Conservation (phyloP, 192 early-diverging fungal species). For the Neocallimastix lanati region DNA sequence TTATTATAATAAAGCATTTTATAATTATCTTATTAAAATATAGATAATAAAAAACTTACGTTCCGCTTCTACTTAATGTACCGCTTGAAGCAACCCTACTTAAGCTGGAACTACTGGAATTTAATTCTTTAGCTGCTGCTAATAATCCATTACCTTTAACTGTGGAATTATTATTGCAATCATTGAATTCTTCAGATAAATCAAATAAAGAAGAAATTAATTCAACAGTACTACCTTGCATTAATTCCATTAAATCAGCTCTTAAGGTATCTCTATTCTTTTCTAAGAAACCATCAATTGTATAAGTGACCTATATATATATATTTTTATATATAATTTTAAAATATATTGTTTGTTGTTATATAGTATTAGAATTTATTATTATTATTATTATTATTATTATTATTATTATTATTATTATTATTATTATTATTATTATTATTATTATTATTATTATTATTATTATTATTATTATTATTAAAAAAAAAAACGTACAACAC, state of each 20-base stretch:
- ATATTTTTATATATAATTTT: no score
- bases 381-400: no score
- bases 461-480: no score
- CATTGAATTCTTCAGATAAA: conserved; percentile 10
- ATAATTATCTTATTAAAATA: no score
- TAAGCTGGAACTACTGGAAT: conserved; percentile 7
- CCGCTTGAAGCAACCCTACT: background rate
- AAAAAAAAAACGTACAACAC: conserved; percentile 17
- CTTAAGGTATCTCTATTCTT: conserved; percentile 35
- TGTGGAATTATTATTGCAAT: conserved; percentile 23
- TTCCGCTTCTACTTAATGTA: background rate
- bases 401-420: no score
- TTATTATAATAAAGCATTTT: no score
- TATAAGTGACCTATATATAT: conserved; percentile 24
- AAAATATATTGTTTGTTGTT: no score
- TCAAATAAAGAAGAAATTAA: background rate
- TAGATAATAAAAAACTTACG: background rate
- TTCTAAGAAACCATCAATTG: conserved; percentile 22
- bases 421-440: no score
- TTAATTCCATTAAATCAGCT: conserved; percentile 26
- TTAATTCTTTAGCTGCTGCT: background rate
- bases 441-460: no score
- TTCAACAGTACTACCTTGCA: conserved; percentile 16
- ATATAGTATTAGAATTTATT: no score
- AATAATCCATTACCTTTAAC: background rate